phyloP scores from a whole-genome alignment of 805 yeast species.

The Ogataea nakhonphanomensis region DNA sequence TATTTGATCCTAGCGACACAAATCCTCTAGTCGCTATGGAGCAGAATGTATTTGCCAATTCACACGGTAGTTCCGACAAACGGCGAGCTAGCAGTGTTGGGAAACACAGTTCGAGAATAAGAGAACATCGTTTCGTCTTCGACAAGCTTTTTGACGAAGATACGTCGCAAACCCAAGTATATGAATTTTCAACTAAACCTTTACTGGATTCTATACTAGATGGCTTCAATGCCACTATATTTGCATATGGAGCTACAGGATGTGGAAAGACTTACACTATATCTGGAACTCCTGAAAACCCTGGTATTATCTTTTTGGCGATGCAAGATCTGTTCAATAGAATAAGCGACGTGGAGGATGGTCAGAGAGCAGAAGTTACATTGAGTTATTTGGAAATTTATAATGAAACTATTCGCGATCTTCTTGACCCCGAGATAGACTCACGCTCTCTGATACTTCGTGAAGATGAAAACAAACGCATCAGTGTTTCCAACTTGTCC shows the following conservation, averaged over 20 bases:
- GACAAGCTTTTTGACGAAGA: slow-evolving; percentile 72
- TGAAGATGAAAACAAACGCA: slow-evolving; percentile 65
- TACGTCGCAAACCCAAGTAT: slow-evolving; percentile 66
- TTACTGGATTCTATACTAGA: slow-evolving; percentile 70
- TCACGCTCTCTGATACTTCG: slow-evolving; percentile 49
- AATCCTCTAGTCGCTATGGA: slow-evolving; percentile 58
- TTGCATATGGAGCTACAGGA: slow-evolving; percentile 97
- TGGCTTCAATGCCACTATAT: slow-evolving; percentile 87
- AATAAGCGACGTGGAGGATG: slow-evolving; percentile 55
- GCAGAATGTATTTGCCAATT: slow-evolving; percentile 23
- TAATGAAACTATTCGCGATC: slow-evolving; percentile 83
- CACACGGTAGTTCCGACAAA: slow-evolving; percentile 8
- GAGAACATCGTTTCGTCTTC: slow-evolving; percentile 79
- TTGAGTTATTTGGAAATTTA: slow-evolving; percentile 83
- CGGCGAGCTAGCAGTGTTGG: slow-evolving; percentile 21
- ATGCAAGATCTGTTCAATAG: slow-evolving; percentile 68
- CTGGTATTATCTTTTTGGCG: slow-evolving; percentile 78
- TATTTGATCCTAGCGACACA: slow-evolving; percentile 79
- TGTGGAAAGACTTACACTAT: slow-evolving; percentile 97
- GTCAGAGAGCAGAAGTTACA: slow-evolving; percentile 55
- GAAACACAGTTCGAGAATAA: slow-evolving; percentile 41
- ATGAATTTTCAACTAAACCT: slow-evolving; percentile 62
- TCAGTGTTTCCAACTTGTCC: slow-evolving; percentile 69
- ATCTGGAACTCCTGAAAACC: slow-evolving; percentile 66
- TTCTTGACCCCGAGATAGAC: slow-evolving; percentile 52